phyloP scores from a whole-genome alignment of 2,329 filamentous ascomycete genomes.

The Purpureocillium takamizusanense region DNA sequence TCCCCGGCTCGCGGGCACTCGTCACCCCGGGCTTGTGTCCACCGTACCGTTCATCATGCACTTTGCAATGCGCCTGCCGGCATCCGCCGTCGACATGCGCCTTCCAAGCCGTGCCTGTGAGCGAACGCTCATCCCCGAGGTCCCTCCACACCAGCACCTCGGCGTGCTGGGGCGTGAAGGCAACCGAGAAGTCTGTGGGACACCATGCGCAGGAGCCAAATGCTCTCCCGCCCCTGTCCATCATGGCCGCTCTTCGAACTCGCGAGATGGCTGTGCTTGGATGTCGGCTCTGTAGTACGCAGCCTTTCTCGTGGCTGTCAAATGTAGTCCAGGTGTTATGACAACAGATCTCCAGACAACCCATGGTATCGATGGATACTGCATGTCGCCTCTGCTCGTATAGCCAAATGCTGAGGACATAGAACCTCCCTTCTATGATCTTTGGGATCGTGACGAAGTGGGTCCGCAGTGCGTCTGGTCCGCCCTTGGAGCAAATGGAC shows the following conservation, averaged over 20 bases:
- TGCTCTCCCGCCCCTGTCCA: neutral
- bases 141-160: neutral
- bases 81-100: neutral
- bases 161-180: neutral
- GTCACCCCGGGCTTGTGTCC: neutral
- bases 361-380: neutral
- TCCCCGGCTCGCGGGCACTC: neutral
- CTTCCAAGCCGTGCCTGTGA: neutral
- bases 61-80: neutral
- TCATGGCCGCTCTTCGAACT: too few relatives aligned
- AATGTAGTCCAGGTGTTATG: neutral
- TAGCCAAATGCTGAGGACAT: neutral
- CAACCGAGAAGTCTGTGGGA: neutral
- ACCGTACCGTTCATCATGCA: neutral
- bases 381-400: neutral
- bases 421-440: neutral
- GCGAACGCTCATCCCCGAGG: neutral
- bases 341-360: neutral
- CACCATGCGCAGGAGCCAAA: neutral
- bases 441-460: neutral
- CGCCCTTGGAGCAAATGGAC: neutral
- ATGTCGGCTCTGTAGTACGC: too few relatives aligned
- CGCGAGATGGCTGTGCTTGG: too few relatives aligned
- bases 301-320: too few relatives aligned
- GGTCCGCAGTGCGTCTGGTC: neutral